Evolutionary conservation across 768 basidiomycete genomes (phyloP), one percentile per base, ranked within the genome.

Genomic region (Tylopilus subfusipes): DNA sequence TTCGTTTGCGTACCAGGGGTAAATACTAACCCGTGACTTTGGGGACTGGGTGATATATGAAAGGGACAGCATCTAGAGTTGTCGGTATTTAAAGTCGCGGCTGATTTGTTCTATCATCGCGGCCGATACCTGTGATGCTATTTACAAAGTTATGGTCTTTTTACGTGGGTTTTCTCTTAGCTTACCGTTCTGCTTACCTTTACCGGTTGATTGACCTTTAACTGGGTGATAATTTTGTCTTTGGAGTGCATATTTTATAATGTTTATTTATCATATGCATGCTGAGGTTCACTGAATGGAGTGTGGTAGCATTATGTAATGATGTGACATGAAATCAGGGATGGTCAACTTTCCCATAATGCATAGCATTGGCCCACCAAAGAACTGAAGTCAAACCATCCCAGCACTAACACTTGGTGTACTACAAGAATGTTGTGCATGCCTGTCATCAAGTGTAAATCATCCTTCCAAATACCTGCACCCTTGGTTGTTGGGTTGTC

Each of bases 1-100:
- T 18, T 91, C 93, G 1, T 98, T 95, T 69, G 94, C 94, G 10
- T 95, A 94, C 71, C 92, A 93, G 62, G 92, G 93, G 29, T 97
- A 36, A 63, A 47, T 13, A 6, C 13, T 14, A 14, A 36, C 9
- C 19, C n/a, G 36, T 38, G 36, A 38, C 18, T 13, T n/a, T 38
- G 6, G n/a, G n/a, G 19, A 36, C 13, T 8, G 31, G 46, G 36
- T 49, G 54, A 31, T 30, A 49, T 48, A 25, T 11, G 22, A 19
- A 24, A 21, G 16, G 27, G 10, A 30, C 30, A 29, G 11, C 4
- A 18, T 43, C 14, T 44, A 25, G 13, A 22, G 4, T n/a, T n/a
- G 14, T n/a, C n/a, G n/a, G n/a, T 44, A 39, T 50, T 7, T 48
- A 51, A 16, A 7, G 21, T 49, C 1, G 14, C 16, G 8, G 5